phyloP scores from a whole-genome alignment of 805 yeast genomes.

The Saccharomycopsis oosterbeekiorum region DNA sequence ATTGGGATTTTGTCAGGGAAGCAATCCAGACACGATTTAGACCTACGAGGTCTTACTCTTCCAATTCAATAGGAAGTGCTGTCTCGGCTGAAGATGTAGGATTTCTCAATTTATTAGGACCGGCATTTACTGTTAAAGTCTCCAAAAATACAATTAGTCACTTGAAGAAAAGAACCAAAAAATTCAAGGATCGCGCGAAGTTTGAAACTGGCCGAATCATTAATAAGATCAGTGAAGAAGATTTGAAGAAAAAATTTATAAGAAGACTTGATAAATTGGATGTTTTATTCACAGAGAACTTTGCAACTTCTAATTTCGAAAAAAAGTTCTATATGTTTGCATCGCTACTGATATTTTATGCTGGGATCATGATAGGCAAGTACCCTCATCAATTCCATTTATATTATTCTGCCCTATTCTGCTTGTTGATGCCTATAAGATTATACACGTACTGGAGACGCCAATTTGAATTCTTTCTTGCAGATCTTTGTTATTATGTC shows the following conservation, averaged over 20 bases:
- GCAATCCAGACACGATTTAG: neutral
- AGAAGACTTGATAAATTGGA: slow-evolving; percentile 31
- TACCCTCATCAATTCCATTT: slow-evolving; percentile 71
- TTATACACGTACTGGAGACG: slow-evolving; percentile 71
- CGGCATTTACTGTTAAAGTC: slow-evolving; percentile 22
- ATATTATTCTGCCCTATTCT: slow-evolving; percentile 54
- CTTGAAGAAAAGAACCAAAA: slow-evolving; percentile 12
- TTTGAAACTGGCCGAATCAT: slow-evolving; percentile 18
- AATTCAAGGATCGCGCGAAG: slow-evolving; percentile 19
- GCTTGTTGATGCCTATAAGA: slow-evolving; percentile 71
- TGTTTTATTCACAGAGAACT: slow-evolving; percentile 27
- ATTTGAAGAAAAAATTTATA: slow-evolving; percentile 22
- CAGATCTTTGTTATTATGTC: slow-evolving; percentile 89
- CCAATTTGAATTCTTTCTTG: slow-evolving; percentile 77
- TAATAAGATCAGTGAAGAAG: slow-evolving; percentile 18
- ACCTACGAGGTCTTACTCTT: slow-evolving; percentile 7
- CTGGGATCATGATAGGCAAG: slow-evolving; percentile 71
- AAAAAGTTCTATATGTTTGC: slow-evolving; percentile 74
- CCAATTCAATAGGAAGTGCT: slow-evolving; percentile 6
- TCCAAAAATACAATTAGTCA: slow-evolving; percentile 21
- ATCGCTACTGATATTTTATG: slow-evolving; percentile 51
- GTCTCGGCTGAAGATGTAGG: slow-evolving; percentile 23
- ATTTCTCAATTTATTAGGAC: slow-evolving; percentile 25
- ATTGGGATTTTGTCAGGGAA: slow-evolving; percentile 10
- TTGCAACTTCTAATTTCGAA: slow-evolving; percentile 47